phyloP scores from a whole-genome alignment of 1,139 yeast species.

The Groenewaldozyma sp. region DNA sequence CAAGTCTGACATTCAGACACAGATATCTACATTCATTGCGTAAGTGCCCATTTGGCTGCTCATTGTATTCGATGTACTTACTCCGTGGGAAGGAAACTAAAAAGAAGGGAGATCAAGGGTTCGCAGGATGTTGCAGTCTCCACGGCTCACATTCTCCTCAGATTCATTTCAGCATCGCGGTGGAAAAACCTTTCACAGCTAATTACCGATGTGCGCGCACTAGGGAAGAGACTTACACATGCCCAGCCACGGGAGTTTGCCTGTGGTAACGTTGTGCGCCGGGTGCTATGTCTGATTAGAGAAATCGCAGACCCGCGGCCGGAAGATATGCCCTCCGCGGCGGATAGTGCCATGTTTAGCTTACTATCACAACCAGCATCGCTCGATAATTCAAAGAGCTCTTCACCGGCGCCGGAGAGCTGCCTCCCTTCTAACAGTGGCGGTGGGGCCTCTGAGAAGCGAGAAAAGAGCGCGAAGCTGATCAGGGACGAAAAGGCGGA shows the following conservation, averaged over 20 bases:
- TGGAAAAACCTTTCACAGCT: constrained; percentile 75
- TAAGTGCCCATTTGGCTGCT: constrained; percentile 6
- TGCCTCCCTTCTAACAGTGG: constrained; percentile 12
- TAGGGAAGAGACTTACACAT: constrained; percentile 31
- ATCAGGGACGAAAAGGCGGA: constrained; percentile 46
- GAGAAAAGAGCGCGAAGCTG: constrained; percentile 7
- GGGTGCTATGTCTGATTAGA: constrained; percentile 79
- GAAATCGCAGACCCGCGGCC: constrained; percentile 64
- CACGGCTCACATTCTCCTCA: constrained; percentile 76
- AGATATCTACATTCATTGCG: constrained; percentile 18
- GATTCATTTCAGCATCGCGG: constrained; percentile 82
- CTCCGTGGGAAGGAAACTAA: constrained; percentile 30
- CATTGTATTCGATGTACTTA: not conserved
- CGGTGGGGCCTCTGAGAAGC: constrained; percentile 8
- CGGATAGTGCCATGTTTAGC: constrained; percentile 54
- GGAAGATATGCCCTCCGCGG: constrained; percentile 6
- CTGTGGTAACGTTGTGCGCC: constrained; percentile 83
- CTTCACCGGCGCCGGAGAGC: constrained; percentile 10
- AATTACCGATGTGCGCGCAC: constrained; percentile 52
- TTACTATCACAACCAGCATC: constrained; percentile 48
- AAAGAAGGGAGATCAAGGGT: constrained; percentile 65
- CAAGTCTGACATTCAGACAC: constrained; percentile 15
- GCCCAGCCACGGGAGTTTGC: constrained; percentile 58
- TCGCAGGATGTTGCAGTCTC: constrained; percentile 76
- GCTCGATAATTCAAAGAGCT: constrained; percentile 13